Conservation (phyloP, 2,329 filamentous ascomycete species). For the Capronia americana region DNA sequence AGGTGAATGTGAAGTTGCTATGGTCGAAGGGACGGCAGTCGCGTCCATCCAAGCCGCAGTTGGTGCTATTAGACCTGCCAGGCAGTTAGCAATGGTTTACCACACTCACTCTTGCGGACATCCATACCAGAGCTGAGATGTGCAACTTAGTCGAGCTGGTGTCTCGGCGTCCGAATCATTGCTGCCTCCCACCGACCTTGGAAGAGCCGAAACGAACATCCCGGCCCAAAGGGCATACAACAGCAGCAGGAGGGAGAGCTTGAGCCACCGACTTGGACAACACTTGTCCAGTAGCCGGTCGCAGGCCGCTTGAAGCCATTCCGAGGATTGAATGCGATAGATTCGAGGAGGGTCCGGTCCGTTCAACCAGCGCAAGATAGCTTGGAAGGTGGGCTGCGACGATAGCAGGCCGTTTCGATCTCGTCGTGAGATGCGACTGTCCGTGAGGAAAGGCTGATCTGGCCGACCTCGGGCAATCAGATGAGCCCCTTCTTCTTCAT, state of each 20-base stretch:
- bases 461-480: background rate
- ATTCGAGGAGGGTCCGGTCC: slow-evolving; percentile 8
- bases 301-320: slow-evolving; percentile 16
- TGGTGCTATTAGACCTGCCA: slow-evolving; percentile 24
- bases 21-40: slow-evolving; percentile 64
- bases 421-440: background rate
- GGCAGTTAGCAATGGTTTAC: background rate
- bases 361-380: slow-evolving; percentile 6
- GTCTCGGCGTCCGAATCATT: background rate
- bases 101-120: background rate
- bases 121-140: slow-evolving; percentile 12
- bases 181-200: background rate
- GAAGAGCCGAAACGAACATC: slow-evolving; percentile 9
- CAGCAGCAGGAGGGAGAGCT: background rate
- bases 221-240: slow-evolving; percentile 10
- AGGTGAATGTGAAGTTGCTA: slow-evolving; percentile 61
- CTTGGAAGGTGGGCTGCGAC: slow-evolving; percentile 1
- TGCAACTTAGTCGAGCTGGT: slow-evolving; percentile 8
- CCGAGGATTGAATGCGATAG: slow-evolving; percentile 13
- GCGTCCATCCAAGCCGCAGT: slow-evolving; percentile 63
- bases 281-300: slow-evolving; percentile 6
- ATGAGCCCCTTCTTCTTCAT: background rate
- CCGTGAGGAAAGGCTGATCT: background rate
- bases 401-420: too few species aligned
- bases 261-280: slow-evolving; percentile 6